These are phyloP conservation scores for Hypoxylon sp. DNA, from an alignment of 2,329 filamentous ascomycete genomes.

Conservation along the genomic window DNA sequence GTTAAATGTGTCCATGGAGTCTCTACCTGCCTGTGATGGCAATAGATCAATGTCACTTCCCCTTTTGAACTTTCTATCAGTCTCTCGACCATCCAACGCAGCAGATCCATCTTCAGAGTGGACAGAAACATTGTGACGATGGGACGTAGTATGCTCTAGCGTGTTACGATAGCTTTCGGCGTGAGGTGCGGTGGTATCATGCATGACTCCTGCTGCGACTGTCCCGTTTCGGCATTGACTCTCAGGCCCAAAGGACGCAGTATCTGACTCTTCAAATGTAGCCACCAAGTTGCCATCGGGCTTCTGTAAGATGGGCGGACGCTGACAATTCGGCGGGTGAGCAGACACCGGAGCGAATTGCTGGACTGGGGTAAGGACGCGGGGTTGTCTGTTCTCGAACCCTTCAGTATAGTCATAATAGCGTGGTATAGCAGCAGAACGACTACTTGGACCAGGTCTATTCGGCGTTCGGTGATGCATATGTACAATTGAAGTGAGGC, in stretches of 20 bases:
- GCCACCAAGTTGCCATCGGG: constrained; percentile 48
- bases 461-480: constrained; percentile 59
- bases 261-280: constrained; percentile 47
- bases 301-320: constrained; percentile 46
- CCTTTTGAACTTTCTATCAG: constrained; percentile 35
- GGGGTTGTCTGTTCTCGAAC: constrained; percentile 58
- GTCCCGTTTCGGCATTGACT: constrained; percentile 41
- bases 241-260: constrained; percentile 47
- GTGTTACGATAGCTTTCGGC: constrained; percentile 22
- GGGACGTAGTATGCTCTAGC: constrained; percentile 28
- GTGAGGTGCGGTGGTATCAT: constrained; percentile 13
- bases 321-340: constrained; percentile 41
- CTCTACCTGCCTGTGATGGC: constrained; percentile 52
- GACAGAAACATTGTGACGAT: constrained; percentile 31
- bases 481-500: constrained; percentile 66
- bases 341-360: constrained; percentile 45
- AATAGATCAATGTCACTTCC: constrained; percentile 54
- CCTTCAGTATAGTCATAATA: constrained; percentile 70
- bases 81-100: constrained; percentile 32
- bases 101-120: constrained; percentile 38
- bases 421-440: constrained; percentile 52
- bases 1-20: constrained; percentile 53
- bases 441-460: constrained; percentile 43
- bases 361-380: constrained; percentile 37
- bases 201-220: constrained; percentile 16